A percentile compares a stretch with the other conserved stretches of the same genome.
Evolutionary conservation across 805 yeast genomes (phyloP).

Genomic region (Candida ortonii): DNA sequence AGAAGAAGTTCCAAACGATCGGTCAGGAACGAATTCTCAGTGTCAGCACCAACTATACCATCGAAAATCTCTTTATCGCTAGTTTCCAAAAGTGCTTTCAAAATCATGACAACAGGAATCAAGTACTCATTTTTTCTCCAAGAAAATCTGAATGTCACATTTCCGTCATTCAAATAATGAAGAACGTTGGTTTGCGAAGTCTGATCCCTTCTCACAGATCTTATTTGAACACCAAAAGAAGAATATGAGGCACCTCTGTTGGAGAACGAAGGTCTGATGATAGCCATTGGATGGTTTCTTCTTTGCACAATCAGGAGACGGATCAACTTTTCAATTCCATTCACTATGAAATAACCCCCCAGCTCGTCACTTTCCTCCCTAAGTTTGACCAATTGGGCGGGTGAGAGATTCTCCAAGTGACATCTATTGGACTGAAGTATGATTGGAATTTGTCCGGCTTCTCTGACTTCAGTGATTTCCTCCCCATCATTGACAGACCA

Average conservation of each 20-base stretch:
- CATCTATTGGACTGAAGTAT: conserved; percentile 92
- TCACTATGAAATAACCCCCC: conserved; percentile 94
- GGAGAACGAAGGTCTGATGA: conserved; percentile 89
- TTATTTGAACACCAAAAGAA: conserved; percentile 87
- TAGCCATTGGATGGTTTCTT: conserved; percentile 97
- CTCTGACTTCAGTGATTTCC: conserved; percentile 76
- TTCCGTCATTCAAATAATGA: conserved; percentile 93
- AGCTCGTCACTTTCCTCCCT: conserved; percentile 93
- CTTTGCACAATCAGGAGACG: conserved; percentile 98
- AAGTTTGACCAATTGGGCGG: conserved; percentile 69
- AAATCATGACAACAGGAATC: conserved; percentile 87
- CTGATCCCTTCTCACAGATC: conserved; percentile 95
- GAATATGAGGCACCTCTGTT: conserved; percentile 92
- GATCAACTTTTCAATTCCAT: conserved; percentile 93
- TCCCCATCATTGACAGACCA: conserved; percentile 91
- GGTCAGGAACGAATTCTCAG: conserved; percentile 85
- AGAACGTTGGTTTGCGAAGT: conserved; percentile 97
- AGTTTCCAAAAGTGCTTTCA: conserved; percentile 86
- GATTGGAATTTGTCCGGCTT: conserved; percentile 86
- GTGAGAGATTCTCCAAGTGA: conserved; percentile 80
- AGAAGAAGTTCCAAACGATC: conserved; percentile 94
- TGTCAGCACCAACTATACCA: conserved; percentile 90
- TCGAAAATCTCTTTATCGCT: conserved; percentile 95
- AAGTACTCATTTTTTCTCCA: conserved; percentile 96
- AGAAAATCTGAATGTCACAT: conserved; percentile 91